A percentile compares a stretch with the other conserved stretches of the same genome.
These are phyloP conservation scores for Oryza rufipogon DNA, from an alignment of 176 grass and related monocot species.

Conservation along the genomic window DNA sequence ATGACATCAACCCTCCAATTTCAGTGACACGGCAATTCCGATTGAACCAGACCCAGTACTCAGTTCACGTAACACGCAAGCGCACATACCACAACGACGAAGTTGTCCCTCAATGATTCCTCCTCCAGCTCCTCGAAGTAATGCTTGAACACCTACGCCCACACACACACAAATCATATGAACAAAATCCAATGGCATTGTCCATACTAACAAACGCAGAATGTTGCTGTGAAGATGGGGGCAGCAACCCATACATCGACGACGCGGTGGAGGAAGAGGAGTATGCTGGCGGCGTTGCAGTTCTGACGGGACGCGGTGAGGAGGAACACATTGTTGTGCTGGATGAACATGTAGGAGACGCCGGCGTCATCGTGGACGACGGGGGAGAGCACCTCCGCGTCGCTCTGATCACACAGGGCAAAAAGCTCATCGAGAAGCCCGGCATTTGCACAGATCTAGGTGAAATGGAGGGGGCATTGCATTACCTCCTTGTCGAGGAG, in stretches of 20 bases:
- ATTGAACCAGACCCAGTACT: not conserved
- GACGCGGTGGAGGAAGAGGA: slow-evolving; percentile 74
- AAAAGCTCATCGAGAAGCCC: not conserved
- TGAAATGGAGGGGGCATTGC: not conserved
- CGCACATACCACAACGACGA: slow-evolving; percentile 72
- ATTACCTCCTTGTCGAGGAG: slow-evolving; percentile 94
- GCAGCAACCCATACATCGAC: slow-evolving; percentile 42
- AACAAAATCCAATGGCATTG: not conserved
- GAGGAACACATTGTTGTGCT: slow-evolving; percentile 81
- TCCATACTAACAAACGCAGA: not conserved
- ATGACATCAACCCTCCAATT: slow-evolving; percentile 3
- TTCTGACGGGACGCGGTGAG: slow-evolving; percentile 68
- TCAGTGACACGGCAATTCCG: not conserved
- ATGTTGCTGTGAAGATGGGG: not conserved
- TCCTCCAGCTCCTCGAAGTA: slow-evolving; percentile 86
- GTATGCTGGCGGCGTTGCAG: slow-evolving; percentile 71
- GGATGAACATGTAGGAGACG: slow-evolving; percentile 82
- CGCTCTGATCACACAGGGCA: slow-evolving; percentile 34
- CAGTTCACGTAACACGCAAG: not conserved
- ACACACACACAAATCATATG: not conserved
- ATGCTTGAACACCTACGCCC: slow-evolving; percentile 69
- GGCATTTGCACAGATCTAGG: not conserved
- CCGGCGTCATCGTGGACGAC: slow-evolving; percentile 64
- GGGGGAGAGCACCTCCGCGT: slow-evolving; percentile 66
- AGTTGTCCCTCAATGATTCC: slow-evolving; percentile 82